phyloP scores from a whole-genome alignment of 2,329 filamentous ascomycete species.

The Pseudogymnoascus sp. region DNA sequence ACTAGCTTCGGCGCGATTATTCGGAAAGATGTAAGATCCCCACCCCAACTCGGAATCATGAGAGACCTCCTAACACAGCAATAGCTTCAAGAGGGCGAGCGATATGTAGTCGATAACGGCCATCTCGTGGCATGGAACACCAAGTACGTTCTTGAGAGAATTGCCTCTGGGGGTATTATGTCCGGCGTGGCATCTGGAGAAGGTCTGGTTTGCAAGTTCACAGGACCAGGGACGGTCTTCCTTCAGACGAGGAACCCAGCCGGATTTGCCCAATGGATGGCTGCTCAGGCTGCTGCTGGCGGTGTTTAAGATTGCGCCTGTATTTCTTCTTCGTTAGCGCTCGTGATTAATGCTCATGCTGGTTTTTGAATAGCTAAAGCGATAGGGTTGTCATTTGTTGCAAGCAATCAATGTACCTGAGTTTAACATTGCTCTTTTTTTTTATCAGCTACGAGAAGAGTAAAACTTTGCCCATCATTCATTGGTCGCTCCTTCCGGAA shows the following conservation, averaged over 20 bases:
- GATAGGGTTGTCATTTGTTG: not conserved
- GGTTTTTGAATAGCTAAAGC: not conserved
- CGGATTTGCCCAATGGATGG: conserved; percentile 31
- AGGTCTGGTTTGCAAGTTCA: conserved; percentile 90
- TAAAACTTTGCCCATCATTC: not conserved
- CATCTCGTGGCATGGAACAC: conserved; percentile 96
- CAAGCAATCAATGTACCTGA: conserved; percentile 7
- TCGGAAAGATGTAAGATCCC: conserved; percentile 69
- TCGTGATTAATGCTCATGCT: not conserved
- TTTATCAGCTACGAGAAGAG: not conserved
- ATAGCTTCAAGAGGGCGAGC: conserved; percentile 58
- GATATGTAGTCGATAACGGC: conserved; percentile 87
- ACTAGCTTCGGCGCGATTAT: conserved; percentile 94
- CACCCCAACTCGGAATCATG: not conserved
- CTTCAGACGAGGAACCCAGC: conserved; percentile 84
- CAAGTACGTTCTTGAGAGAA: conserved; percentile 83
- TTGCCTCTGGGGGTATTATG: conserved; percentile 86
- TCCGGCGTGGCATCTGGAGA: conserved; percentile 75
- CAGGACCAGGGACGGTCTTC: conserved; percentile 82
- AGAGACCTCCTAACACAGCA: conserved; percentile 13
- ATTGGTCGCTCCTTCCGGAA: not conserved
- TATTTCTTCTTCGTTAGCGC: not conserved
- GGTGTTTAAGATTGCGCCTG: not conserved
- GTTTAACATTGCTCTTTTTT: not conserved
- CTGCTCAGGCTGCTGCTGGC: conserved; percentile 19